Conservation (phyloP, 805 yeast species). For the Metschnikowia cubensis region DNA sequence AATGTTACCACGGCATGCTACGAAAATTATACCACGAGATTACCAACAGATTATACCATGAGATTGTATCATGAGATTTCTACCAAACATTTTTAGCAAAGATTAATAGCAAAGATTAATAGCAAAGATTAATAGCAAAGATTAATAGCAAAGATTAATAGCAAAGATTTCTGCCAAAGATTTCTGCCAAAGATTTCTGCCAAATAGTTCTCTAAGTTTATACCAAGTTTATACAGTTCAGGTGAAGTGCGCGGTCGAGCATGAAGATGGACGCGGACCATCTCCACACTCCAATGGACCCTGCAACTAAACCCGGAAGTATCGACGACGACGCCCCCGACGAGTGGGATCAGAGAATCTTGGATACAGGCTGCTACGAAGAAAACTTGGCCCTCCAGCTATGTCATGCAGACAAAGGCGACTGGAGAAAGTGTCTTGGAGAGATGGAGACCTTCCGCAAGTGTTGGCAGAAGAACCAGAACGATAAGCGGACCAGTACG, state of each 20-base stretch:
- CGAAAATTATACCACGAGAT: background rate
- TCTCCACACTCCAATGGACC: background rate
- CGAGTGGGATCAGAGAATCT: slow-evolving; percentile 71
- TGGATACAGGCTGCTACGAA: slow-evolving; percentile 70
- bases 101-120: no score
- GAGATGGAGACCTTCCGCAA: slow-evolving; percentile 60
- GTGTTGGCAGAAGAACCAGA: slow-evolving; percentile 61
- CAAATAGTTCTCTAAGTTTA: no score
- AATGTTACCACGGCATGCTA: background rate
- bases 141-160: no score
- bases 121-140: no score
- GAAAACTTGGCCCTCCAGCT: slow-evolving; percentile 68
- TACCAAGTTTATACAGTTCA: no score
- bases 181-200: no score
- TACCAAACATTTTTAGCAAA: no score
- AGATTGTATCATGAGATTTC: no score
- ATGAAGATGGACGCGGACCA: background rate
- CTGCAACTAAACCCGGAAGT: background rate
- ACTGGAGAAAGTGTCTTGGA: slow-evolving; percentile 61
- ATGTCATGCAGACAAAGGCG: slow-evolving; percentile 78
- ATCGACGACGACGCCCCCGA: slow-evolving; percentile 57
- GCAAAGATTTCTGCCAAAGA: no score
- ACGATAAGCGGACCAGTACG: slow-evolving; percentile 46
- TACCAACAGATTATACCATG: no score
- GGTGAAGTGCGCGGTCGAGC: background rate